These are phyloP conservation scores for Diaporthe longicolla DNA, from an alignment of 2,329 filamentous ascomycete species.

Conservation along the genomic window DNA sequence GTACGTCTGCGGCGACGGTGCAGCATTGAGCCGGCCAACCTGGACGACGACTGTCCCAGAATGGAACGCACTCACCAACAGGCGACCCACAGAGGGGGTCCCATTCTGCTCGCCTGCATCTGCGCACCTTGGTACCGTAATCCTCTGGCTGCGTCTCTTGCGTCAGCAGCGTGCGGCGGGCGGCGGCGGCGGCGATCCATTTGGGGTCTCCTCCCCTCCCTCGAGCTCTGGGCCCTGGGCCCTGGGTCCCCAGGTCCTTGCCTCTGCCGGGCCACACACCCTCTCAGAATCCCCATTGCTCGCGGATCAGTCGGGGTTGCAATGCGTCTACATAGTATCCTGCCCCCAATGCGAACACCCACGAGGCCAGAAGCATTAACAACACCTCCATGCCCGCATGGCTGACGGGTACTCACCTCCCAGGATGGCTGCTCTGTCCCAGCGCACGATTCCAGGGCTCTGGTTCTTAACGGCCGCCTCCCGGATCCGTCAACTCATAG, in stretches of 20 bases:
- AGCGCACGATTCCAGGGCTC: not conserved
- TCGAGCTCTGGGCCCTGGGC: conserved; percentile 13
- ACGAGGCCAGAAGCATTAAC: conserved; percentile 5
- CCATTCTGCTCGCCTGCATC: conserved; percentile 27
- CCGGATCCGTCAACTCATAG: conserved; percentile 26
- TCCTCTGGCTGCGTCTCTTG: conserved; percentile 37
- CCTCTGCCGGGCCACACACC: conserved; percentile 39
- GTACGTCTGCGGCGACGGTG: conserved; percentile 5
- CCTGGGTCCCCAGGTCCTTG: conserved; percentile 20
- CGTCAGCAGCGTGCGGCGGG: conserved; percentile 37
- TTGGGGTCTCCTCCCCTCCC: conserved; percentile 13
- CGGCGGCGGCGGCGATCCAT: conserved; percentile 19
- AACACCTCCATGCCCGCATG: conserved; percentile 5
- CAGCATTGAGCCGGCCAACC: not conserved
- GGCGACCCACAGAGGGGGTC: conserved; percentile 12
- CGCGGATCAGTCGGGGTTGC: conserved; percentile 41
- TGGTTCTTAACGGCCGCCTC: conserved; percentile 32
- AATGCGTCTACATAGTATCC: conserved; percentile 37
- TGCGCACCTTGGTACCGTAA: conserved; percentile 20
- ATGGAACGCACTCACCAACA: conserved; percentile 35
- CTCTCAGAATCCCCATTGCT: conserved; percentile 13
- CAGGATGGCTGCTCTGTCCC: conserved; percentile 9
- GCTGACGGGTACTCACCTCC: not conserved
- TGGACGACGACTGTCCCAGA: conserved; percentile 33
- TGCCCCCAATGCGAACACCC: conserved; percentile 30